Conservation (phyloP, 202 grass and related monocot species). For the Zizania palustris region DNA sequence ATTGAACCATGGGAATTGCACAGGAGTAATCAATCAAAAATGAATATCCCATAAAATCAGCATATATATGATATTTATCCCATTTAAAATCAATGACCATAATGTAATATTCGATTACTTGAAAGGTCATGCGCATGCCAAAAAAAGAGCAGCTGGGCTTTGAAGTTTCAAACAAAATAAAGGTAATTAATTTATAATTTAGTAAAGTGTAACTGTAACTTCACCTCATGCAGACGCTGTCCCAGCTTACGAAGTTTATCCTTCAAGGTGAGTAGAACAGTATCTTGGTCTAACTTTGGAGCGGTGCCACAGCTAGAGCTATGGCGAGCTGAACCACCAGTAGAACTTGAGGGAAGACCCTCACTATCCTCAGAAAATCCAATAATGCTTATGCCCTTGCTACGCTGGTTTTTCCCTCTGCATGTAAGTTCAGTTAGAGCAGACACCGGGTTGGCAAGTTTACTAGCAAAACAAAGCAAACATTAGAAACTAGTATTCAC, state of each 20-base stretch:
- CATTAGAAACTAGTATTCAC: slow-evolving; percentile 25
- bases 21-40: not conserved
- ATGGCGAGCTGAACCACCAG: slow-evolving; percentile 48
- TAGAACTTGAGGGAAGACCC: slow-evolving; percentile 46
- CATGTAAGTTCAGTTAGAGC: slow-evolving; percentile 46
- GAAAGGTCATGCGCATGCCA: not conserved
- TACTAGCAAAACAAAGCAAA: slow-evolving; percentile 37
- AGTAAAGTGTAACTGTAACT: slow-evolving; percentile 22
- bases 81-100: slow-evolving; percentile 22
- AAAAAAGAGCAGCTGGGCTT: slow-evolving; percentile 21
- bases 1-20: not conserved
- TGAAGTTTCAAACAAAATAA: slow-evolving; percentile 5
- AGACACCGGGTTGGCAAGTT: slow-evolving; percentile 36
- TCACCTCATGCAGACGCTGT: slow-evolving; percentile 70
- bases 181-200: not conserved
- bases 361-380: slow-evolving; percentile 44
- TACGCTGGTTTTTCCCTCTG: slow-evolving; percentile 75
- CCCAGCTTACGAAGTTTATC: slow-evolving; percentile 67
- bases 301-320: slow-evolving; percentile 52
- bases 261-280: slow-evolving; percentile 57
- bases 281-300: slow-evolving; percentile 52
- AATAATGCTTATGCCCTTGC: slow-evolving; percentile 53
- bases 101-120: slow-evolving; percentile 23
- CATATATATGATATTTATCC: slow-evolving; percentile 6
- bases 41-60: slow-evolving; percentile 12